These are phyloP conservation scores for Dryadomyces sulphureus DNA, from an alignment of 2,329 filamentous ascomycete genomes.

Conservation along the genomic window DNA sequence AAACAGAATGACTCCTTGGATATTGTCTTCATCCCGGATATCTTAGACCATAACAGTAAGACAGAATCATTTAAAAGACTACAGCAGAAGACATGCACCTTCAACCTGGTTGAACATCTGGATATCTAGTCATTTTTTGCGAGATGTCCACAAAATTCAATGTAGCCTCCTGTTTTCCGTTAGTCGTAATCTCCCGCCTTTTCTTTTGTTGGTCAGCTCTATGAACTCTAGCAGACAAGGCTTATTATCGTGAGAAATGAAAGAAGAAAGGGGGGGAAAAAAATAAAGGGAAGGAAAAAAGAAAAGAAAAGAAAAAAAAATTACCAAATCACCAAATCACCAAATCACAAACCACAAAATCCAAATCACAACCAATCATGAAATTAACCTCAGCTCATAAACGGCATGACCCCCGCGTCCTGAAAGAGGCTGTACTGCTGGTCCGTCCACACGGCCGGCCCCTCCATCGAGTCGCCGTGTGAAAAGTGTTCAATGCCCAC, in stretches of 20 bases:
- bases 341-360: neutral
- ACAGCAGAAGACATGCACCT: no score
- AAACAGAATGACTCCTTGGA: no score
- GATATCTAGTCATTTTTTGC: no score
- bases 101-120: no score
- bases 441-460: neutral
- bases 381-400: neutral
- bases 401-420: neutral
- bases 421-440: neutral
- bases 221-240: neutral
- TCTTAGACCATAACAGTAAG: no score
- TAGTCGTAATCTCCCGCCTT: neutral
- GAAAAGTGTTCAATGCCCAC: slow-evolving; percentile 15
- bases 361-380: neutral
- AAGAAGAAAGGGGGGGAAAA: neutral
- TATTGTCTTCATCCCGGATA: no score
- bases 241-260: neutral
- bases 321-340: no score
- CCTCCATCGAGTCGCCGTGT: slow-evolving; percentile 9
- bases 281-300: neutral
- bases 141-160: no score
- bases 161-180: no score
- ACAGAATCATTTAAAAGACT: no score
- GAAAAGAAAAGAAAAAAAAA: neutral
- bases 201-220: neutral